These are phyloP conservation scores for Emmonsiellopsis sp. DNA, from an alignment of 2,329 filamentous ascomycete genomes.

Conservation along the genomic window DNA sequence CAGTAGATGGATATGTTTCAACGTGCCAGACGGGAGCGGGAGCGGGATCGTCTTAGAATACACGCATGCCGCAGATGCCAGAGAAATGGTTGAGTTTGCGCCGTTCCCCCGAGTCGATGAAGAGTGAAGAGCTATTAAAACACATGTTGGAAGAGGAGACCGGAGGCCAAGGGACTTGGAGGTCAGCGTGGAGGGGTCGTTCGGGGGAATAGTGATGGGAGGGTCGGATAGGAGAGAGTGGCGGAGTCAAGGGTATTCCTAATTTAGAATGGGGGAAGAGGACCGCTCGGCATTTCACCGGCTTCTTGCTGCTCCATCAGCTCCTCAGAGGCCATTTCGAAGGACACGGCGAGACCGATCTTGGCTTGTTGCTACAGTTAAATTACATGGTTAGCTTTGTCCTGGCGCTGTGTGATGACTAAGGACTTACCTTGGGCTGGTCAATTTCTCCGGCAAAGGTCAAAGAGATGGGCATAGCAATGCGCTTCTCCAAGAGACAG, in stretches of 20 bases:
- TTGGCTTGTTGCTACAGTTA: conserved; percentile 74
- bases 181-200: too few relatives aligned
- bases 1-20: conserved; percentile 23
- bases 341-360: conserved; percentile 85
- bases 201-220: neutral
- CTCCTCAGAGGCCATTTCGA: conserved; percentile 76
- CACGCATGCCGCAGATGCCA: neutral
- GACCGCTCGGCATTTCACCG: conserved; percentile 32
- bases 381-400: conserved; percentile 8
- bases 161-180: too few relatives aligned
- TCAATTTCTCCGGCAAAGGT: conserved; percentile 96
- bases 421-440: conserved; percentile 71
- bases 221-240: conserved; percentile 1
- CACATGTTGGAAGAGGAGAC: conserved; percentile 20
- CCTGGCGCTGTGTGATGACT: neutral
- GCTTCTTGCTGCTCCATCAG: conserved; percentile 74
- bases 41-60: neutral
- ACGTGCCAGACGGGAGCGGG: conserved; percentile 22
- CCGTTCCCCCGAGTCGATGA: conserved; percentile 4
- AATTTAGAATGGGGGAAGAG: conserved; percentile 41
- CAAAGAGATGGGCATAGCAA: conserved; percentile 83
- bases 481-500: conserved; percentile 88
- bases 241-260: conserved; percentile 1
- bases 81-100: neutral
- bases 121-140: conserved; percentile 38